Evolutionary conservation across 768 basidiomycete genomes (phyloP).

Genomic region (Lactifluus echinatus): DNA sequence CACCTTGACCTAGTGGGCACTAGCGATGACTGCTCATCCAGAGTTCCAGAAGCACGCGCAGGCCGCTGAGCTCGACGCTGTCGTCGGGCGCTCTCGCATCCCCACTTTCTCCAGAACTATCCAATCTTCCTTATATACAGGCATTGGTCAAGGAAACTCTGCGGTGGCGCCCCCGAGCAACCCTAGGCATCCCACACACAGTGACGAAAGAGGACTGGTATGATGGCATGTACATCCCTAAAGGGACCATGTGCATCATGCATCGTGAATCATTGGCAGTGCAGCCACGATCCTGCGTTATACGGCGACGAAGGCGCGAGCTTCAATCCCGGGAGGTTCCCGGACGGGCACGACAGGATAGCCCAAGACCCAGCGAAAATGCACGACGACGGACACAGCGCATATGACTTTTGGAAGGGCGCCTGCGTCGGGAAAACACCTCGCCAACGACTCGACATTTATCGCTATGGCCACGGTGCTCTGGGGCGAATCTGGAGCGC

Average conservation of each 20-base stretch:
- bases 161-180: background rate
- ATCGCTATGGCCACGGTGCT: constrained; percentile 20
- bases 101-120: background rate
- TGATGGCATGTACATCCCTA: constrained; percentile 26
- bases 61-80: constrained; percentile 1
- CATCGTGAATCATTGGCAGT: constrained; percentile 22
- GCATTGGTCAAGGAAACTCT: constrained; percentile 3
- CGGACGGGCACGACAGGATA: constrained; percentile 3
- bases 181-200: background rate
- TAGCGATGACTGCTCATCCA: constrained; percentile 19
- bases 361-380: constrained; percentile 1
- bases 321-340: constrained; percentile 20
- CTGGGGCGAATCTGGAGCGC: constrained; percentile 16
- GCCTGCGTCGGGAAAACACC: constrained; percentile 19
- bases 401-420: constrained; percentile 18
- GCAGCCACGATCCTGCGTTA: background rate
- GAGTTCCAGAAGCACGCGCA: constrained; percentile 9
- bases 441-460: constrained; percentile 20
- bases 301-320: constrained; percentile 16
- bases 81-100: constrained; percentile 8
- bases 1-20: constrained; percentile 8
- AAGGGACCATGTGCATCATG: constrained; percentile 29
- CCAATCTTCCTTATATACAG: constrained; percentile 1
- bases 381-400: constrained; percentile 11
- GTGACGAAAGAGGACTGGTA: constrained; percentile 23